Conservation (phyloP, 2,329 filamentous ascomycete genomes). For the Cadophora gregata region DNA sequence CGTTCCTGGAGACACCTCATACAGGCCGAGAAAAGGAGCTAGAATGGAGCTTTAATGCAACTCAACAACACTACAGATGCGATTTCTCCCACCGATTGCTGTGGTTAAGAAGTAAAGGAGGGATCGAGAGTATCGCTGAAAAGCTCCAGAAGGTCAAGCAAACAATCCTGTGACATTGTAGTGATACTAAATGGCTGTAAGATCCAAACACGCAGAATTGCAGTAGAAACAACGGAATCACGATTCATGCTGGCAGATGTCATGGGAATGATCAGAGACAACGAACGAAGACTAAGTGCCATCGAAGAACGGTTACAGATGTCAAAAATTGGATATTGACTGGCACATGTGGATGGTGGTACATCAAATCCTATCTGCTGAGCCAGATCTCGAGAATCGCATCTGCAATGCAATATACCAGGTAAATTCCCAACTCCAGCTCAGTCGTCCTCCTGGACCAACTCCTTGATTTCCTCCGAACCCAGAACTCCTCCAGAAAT, state of each 20-base stretch:
- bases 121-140: constrained; percentile 30
- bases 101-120: constrained; percentile 34
- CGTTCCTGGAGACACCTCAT: constrained; percentile 31
- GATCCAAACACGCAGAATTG: constrained; percentile 28
- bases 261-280: constrained; percentile 33
- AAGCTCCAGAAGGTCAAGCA: constrained; percentile 31
- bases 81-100: constrained; percentile 32
- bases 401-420: constrained; percentile 7
- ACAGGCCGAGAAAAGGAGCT: constrained; percentile 36
- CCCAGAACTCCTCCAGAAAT: constrained; percentile 48
- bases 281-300: constrained; percentile 27
- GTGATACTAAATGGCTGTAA: background rate
- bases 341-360: constrained; percentile 9
- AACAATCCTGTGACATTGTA: background rate
- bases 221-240: constrained; percentile 33
- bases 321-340: constrained; percentile 32
- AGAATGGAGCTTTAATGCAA: constrained; percentile 40
- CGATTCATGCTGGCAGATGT: constrained; percentile 34
- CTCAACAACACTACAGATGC: constrained; percentile 34
- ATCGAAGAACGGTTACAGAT: constrained; percentile 35
- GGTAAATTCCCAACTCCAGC: constrained; percentile 18
- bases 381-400: background rate
- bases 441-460: constrained; percentile 64
- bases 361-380: constrained; percentile 7
- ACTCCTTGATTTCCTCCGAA: constrained; percentile 68